Evolutionary conservation across 1,284 basidiomycete species (phyloP), one percentile per base, ranked within the genome.

Genomic region (Boletus semigastroideus): DNA sequence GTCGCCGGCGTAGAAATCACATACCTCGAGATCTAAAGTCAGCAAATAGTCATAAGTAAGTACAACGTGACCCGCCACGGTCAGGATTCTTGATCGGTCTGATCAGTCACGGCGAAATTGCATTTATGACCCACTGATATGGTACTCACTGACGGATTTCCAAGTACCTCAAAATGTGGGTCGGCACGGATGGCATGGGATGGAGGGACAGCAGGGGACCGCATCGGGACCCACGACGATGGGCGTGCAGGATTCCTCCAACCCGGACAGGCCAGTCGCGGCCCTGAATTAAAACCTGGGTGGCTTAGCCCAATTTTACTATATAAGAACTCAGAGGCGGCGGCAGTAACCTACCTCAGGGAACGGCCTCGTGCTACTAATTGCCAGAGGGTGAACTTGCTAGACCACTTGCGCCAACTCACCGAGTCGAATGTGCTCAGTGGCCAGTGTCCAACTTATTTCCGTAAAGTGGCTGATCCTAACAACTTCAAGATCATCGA

Each of bases 11-110:
- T 7, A 17, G n/a, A 25, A 28, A 27, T 25, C 19, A 36, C 33
- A 10, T 11, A 61, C 58, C 50, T 59, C 58, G 25, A 61, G 44
- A n/a, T 49, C 27, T 2, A 60, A 17, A 10, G 53, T 59, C 17
- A 60, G 31, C 14, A 61, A 2, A 46, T 61, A 48, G 20, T 60
- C 59, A 19, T 61, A 60, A 31, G 38, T 20, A 5, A 60, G 59
- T 10, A 53, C 28, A 6, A 57, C 41, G 6, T 36, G 30, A 4
- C 59, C 59, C 16, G 44, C 52, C 14, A 53, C 10, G 17, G 37
- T 13, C 36, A 54, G 6, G 5, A n/a, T 40, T 10, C 52, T 54
- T 19, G 13, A 5, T 5, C 33, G 6, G 42, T 20, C 22, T 33
- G 16, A 42, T 41, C 36, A 38, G 31, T n/a, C 17, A 1, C 17